phyloP scores from a whole-genome alignment of 306 rosid species.

The Castanea mollissima region DNA sequence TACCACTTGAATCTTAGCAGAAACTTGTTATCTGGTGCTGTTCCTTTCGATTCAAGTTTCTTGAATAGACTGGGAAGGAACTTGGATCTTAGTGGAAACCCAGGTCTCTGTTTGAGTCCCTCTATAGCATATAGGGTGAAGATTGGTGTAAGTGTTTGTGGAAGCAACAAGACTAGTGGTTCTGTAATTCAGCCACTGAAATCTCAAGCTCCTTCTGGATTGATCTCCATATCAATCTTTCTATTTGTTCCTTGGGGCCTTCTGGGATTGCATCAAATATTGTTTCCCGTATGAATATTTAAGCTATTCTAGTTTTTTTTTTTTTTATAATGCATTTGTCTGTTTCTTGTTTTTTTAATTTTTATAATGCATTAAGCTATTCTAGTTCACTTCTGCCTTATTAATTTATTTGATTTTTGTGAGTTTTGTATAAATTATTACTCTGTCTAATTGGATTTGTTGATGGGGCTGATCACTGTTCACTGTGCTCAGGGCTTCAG shows the following conservation, averaged over 20 bases:
- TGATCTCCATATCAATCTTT: constrained; percentile 14
- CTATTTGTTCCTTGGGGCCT: constrained; percentile 13
- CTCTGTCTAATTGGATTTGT: neutral
- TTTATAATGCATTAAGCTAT: too few species aligned
- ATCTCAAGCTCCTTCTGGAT: constrained; percentile 23
- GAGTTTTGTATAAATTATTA: neutral
- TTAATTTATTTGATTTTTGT: neutral
- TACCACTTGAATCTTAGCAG: constrained; percentile 58
- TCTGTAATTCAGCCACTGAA: constrained; percentile 28
- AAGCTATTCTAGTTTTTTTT: neutral
- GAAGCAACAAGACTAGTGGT: constrained; percentile 16
- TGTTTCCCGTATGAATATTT: constrained; percentile 7
- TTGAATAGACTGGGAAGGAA: constrained; percentile 45
- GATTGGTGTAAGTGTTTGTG: constrained; percentile 48
- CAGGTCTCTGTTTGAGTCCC: constrained; percentile 46
- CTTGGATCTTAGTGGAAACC: constrained; percentile 52
- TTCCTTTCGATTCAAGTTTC: constrained; percentile 55
- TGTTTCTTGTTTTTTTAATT: too few species aligned
- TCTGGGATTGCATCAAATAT: constrained; percentile 22
- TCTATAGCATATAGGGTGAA: constrained; percentile 32
- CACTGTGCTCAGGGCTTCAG: neutral
- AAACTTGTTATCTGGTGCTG: constrained; percentile 37
- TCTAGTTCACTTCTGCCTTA: neutral
- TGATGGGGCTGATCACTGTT: too few species aligned
- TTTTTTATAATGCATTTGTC: too few species aligned